These are phyloP conservation scores for Xanthoceras sorbifolium DNA, from an alignment of 345 rosid genomes.

Conservation along the genomic window DNA sequence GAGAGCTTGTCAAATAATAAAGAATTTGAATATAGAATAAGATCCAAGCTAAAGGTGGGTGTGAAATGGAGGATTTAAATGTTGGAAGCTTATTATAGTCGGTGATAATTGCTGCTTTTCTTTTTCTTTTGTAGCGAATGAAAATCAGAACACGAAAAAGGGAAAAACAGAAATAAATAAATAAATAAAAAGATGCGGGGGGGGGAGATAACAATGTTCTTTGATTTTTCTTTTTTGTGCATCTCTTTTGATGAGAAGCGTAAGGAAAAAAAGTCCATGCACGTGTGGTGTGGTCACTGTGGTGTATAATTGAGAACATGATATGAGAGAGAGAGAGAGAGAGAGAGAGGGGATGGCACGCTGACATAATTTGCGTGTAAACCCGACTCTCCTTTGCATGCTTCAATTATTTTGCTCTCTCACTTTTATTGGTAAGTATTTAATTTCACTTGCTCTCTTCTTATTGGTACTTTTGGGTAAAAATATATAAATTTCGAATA, in stretches of 20 bases:
- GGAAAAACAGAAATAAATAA: background rate
- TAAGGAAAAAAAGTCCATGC: slow-evolving; percentile 26
- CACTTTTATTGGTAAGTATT: background rate
- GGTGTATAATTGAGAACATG: slow-evolving; percentile 17
- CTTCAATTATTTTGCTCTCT: slow-evolving; percentile 43
- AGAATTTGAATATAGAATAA: background rate
- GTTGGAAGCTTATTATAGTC: slow-evolving; percentile 1
- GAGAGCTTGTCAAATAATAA: background rate
- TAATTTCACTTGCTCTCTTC: background rate
- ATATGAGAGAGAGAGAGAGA: too few species aligned
- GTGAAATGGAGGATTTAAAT: slow-evolving; percentile 19
- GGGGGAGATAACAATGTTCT: too few species aligned
- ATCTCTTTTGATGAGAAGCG: slow-evolving; percentile 10
- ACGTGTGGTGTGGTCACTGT: slow-evolving; percentile 65
- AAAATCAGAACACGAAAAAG: background rate
- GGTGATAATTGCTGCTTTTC: slow-evolving; percentile 27
- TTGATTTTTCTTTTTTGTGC: background rate
- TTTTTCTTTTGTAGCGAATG: background rate
- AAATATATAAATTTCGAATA: background rate
- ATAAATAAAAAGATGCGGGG: background rate
- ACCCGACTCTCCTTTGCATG: slow-evolving; percentile 54
- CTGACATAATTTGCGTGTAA: slow-evolving; percentile 55
- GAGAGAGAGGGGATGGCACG: slow-evolving; percentile 37
- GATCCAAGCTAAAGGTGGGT: background rate
- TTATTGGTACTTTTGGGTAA: background rate